Evolutionary conservation across 2,329 filamentous ascomycete species (phyloP).

Genomic region (Colletotrichum orbiculare): DNA sequence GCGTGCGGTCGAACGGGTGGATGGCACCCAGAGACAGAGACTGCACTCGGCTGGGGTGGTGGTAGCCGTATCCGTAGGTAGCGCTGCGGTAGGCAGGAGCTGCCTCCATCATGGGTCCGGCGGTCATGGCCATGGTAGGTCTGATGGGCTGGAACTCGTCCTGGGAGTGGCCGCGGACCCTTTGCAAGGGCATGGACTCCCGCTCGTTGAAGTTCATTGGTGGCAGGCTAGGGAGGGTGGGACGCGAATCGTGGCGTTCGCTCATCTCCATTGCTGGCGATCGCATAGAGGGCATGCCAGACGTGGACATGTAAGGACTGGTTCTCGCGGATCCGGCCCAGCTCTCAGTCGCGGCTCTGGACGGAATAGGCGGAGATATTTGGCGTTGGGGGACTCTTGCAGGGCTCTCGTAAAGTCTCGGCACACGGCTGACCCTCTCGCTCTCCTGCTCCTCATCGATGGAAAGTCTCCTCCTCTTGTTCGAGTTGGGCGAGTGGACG

Average conservation of each 20-base stretch:
- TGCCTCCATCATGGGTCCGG: conserved; percentile 46
- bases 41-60: conserved; percentile 57
- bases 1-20: conserved; percentile 55
- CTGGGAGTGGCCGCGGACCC: conserved; percentile 45
- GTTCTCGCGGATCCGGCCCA: conserved; percentile 49
- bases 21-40: conserved; percentile 58
- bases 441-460: conserved; percentile 53
- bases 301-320: conserved; percentile 49
- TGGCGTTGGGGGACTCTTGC: conserved; percentile 46
- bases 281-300: conserved; percentile 44
- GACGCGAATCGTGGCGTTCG: conserved; percentile 50
- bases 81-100: conserved; percentile 46
- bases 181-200: conserved; percentile 44
- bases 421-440: conserved; percentile 56
- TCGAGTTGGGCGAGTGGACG: conserved; percentile 58
- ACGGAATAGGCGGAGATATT: conserved; percentile 48
- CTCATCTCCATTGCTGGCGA: conserved; percentile 46
- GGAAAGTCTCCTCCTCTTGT: conserved; percentile 60
- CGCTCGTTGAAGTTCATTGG: conserved; percentile 50
- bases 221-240: conserved; percentile 56
- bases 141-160: conserved; percentile 51
- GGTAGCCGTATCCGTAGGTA: conserved; percentile 52
- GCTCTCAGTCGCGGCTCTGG: conserved; percentile 44
- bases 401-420: conserved; percentile 57
- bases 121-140: conserved; percentile 42